A percentile compares a stretch with the other conserved stretches of the same genome.
phyloP scores from a whole-genome alignment of 495 filamentous ascomycete genomes.

The Sabuloglossum arenarium region DNA sequence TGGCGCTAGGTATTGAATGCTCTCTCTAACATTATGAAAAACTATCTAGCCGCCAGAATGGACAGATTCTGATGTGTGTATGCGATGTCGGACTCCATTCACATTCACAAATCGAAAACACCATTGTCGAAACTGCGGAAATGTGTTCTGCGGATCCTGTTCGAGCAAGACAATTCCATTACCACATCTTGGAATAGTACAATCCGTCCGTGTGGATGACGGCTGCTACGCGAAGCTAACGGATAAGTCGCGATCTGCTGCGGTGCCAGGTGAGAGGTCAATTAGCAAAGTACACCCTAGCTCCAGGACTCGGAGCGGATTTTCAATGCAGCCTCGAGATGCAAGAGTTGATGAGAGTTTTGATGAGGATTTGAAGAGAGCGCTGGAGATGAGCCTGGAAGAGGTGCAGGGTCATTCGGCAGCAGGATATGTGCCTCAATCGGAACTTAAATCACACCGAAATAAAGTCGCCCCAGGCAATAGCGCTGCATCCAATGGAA shows the following conservation, averaged over 20 bases:
- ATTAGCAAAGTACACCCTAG: constrained; percentile 30
- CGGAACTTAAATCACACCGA: constrained; percentile 19
- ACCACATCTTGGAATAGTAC: constrained; percentile 79
- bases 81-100: constrained; percentile 88
- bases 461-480: constrained; percentile 18
- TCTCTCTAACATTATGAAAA: not conserved
- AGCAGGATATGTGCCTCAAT: constrained; percentile 47
- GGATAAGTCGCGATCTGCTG: constrained; percentile 35
- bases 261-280: constrained; percentile 22
- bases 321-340: constrained; percentile 67
- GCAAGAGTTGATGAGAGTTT: constrained; percentile 73
- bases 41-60: constrained; percentile 70
- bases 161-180: constrained; percentile 75
- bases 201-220: constrained; percentile 89
- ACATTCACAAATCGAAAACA: constrained; percentile 97
- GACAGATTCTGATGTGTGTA: constrained; percentile 95
- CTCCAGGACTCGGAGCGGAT: constrained; percentile 26
- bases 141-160: constrained; percentile 86
- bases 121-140: constrained; percentile 93
- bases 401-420: constrained; percentile 53
- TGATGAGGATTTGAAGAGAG: constrained; percentile 84
- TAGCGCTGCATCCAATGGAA: constrained; percentile 3
- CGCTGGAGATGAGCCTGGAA: constrained; percentile 89
- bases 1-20: not conserved
- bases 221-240: constrained; percentile 83